phyloP scores from a whole-genome alignment of 768 basidiomycete genomes.

The Omphalotus guepiniiformis region DNA sequence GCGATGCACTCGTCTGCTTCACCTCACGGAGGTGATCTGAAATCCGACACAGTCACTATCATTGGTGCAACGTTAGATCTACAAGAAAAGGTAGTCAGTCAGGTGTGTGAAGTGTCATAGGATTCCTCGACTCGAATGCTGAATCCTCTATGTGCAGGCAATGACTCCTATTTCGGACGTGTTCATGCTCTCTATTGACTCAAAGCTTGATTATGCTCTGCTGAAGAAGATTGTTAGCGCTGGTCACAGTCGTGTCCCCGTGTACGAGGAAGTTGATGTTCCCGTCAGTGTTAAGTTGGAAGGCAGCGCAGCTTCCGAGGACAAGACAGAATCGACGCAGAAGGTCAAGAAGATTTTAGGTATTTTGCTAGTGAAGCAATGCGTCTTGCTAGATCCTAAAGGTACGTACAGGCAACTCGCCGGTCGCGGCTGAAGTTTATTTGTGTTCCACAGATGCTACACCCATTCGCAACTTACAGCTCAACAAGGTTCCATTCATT shows the following conservation, averaged over 20 bases:
- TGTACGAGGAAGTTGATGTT: constrained; percentile 73
- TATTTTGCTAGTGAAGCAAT: constrained; percentile 85
- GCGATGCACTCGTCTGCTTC: constrained; percentile 77
- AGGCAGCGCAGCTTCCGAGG: neutral
- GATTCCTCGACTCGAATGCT: neutral
- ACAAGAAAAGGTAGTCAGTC: constrained; percentile 79
- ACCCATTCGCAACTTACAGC: constrained; percentile 76
- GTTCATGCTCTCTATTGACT: constrained; percentile 83
- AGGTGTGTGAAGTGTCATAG: constrained; percentile 31
- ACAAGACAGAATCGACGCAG: constrained; percentile 30
- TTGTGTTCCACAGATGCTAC: constrained; percentile 55
- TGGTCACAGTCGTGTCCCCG: constrained; percentile 82
- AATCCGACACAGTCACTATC: constrained; percentile 83
- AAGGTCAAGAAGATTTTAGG: constrained; percentile 82
- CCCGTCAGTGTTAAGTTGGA: constrained; percentile 18
- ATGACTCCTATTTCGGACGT: constrained; percentile 80
- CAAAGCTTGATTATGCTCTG: constrained; percentile 75
- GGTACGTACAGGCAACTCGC: constrained; percentile 32
- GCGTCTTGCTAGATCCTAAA: constrained; percentile 83
- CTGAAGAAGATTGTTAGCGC: constrained; percentile 72
- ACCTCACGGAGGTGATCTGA: constrained; percentile 79
- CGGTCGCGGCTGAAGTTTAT: neutral
- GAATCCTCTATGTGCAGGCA: constrained; percentile 36
- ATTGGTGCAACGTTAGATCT: constrained; percentile 88
- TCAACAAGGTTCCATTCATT: constrained; percentile 85